phyloP scores from a whole-genome alignment of 106 monocot species.

The Phalaenopsis equestris region DNA sequence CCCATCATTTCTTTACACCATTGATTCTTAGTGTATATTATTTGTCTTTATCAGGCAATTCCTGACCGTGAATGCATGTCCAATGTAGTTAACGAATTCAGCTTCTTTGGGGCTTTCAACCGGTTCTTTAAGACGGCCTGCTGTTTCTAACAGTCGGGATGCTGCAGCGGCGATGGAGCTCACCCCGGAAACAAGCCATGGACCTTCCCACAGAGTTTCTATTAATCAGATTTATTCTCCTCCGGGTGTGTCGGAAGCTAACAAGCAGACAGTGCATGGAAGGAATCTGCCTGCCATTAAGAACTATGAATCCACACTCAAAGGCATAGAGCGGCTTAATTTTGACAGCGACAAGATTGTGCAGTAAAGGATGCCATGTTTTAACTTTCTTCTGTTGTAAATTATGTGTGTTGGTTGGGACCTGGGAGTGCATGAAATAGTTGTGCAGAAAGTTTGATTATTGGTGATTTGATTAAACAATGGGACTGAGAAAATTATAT shows the following conservation, averaged over 20 bases:
- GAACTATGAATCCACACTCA: constrained; percentile 42
- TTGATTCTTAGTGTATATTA: neutral
- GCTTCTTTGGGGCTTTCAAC: constrained; percentile 35
- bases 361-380: neutral
- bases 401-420: neutral
- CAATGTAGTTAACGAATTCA: constrained; percentile 41
- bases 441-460: neutral
- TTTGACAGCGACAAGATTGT: constrained; percentile 25
- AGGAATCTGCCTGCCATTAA: constrained; percentile 22
- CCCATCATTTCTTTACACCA: no score
- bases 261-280: constrained; percentile 13
- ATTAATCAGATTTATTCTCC: neutral
- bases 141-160: constrained; percentile 37
- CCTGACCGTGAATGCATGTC: constrained; percentile 15
- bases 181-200: constrained; percentile 28
- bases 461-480: no score
- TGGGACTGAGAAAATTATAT: neutral
- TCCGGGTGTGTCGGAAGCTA: neutral
- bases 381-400: neutral
- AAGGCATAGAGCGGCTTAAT: constrained; percentile 37
- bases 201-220: constrained; percentile 28
- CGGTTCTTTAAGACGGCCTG: constrained; percentile 50
- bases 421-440: neutral
- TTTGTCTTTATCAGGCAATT: constrained; percentile 11
- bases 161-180: constrained; percentile 5